phyloP scores from a whole-genome alignment of 2,329 filamentous ascomycete species.

The Microdochium bolleyi region DNA sequence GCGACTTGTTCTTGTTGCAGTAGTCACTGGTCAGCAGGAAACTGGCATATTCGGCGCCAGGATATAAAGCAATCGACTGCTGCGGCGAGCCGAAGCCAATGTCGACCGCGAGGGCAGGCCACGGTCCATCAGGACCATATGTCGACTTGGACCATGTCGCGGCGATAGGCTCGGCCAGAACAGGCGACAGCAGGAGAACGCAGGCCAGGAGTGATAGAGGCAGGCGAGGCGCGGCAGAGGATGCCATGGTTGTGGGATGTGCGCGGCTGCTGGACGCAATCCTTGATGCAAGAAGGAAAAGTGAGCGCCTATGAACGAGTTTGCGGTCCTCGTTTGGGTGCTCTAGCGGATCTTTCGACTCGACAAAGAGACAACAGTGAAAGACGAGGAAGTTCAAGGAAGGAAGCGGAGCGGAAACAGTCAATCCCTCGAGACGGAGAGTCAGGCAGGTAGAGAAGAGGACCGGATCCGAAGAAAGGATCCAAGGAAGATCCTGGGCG shows the following conservation, averaged over 20 bases:
- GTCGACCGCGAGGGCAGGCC: conserved; percentile 19
- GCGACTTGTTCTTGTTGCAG: conserved; percentile 14
- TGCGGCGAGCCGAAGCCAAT: conserved; percentile 7
- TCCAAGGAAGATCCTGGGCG: not conserved
- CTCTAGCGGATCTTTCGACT: not conserved
- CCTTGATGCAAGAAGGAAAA: conserved; percentile 1
- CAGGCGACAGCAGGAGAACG: conserved; percentile 8
- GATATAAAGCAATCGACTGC: conserved; percentile 17
- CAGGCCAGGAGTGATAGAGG: conserved; percentile 14
- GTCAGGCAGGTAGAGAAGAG: not conserved
- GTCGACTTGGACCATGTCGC: conserved; percentile 16
- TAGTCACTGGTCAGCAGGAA: conserved; percentile 19
- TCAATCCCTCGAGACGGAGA: not conserved
- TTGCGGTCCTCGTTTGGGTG: not conserved
- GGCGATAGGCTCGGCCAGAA: conserved; percentile 11
- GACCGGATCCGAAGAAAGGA: not conserved
- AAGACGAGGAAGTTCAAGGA: not conserved
- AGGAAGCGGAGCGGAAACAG: not conserved
- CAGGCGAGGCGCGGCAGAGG: conserved; percentile 8
- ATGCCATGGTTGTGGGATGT: conserved; percentile 11
- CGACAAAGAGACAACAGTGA: not conserved
- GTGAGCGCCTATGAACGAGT: not conserved
- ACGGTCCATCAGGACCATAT: conserved; percentile 25
- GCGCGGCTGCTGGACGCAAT: conserved; percentile 7
- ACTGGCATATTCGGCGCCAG: conserved; percentile 17